Evolutionary conservation across 1,139 yeast species (phyloP).

Genomic region (Meyerozyma carpophila): DNA sequence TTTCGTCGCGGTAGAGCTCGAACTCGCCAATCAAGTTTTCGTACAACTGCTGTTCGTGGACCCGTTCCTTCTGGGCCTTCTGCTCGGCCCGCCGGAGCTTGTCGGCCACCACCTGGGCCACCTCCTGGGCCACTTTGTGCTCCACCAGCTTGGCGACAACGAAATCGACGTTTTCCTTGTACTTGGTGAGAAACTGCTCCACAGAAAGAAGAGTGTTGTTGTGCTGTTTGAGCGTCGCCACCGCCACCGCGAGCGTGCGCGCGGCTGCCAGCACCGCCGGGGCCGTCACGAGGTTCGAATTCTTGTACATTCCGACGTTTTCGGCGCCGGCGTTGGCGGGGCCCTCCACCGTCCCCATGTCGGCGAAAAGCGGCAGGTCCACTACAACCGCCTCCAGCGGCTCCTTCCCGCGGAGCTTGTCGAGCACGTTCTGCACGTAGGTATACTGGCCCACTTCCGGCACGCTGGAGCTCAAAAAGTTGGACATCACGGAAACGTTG

Average conservation of each 20-base stretch:
- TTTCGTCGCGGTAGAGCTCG: not conserved
- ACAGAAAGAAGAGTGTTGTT: constrained; percentile 26
- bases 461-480: constrained; percentile 2
- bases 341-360: constrained; percentile 37
- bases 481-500: constrained; percentile 57
- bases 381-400: not conserved
- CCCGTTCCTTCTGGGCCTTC: not conserved
- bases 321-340: constrained; percentile 63
- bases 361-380: constrained; percentile 1
- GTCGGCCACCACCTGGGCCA: not conserved
- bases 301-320: constrained; percentile 59
- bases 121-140: constrained; percentile 18
- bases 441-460: constrained; percentile 7
- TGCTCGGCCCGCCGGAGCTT: not conserved
- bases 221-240: constrained; percentile 35
- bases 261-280: constrained; percentile 42
- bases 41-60: not conserved
- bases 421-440: constrained; percentile 5
- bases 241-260: constrained; percentile 21
- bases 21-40: not conserved
- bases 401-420: not conserved
- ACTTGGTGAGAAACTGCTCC: constrained; percentile 25
- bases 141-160: constrained; percentile 24
- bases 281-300: constrained; percentile 54
- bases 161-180: constrained; percentile 22